Evolutionary conservation across 2,329 filamentous ascomycete genomes (phyloP).

Genomic region (Aspergillus neoniger): DNA sequence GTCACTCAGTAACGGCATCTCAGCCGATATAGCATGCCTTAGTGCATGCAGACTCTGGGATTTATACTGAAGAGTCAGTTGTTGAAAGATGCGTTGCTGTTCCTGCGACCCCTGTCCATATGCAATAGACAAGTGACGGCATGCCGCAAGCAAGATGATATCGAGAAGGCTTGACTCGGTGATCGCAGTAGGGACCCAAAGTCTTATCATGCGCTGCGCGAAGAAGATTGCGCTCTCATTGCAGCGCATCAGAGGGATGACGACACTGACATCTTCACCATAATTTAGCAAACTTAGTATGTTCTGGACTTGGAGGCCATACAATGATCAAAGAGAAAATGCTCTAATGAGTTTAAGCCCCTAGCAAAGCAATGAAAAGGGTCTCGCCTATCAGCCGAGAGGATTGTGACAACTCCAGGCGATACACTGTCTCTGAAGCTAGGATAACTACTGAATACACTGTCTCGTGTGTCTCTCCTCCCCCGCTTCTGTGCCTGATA

Average conservation of each 20-base stretch:
- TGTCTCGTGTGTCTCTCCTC: neutral
- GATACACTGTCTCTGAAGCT: too few species aligned
- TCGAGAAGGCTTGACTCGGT: conserved; percentile 18
- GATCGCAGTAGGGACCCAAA: conserved; percentile 18
- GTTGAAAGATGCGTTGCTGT: neutral
- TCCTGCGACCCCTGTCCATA: conserved; percentile 2
- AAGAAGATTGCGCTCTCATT: conserved; percentile 6
- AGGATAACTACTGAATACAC: neutral
- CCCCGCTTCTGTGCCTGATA: conserved; percentile 21
- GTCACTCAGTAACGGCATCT: conserved; percentile 19
- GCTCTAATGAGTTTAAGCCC: conserved; percentile 14
- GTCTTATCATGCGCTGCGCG: conserved; percentile 2
- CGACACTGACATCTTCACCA: neutral
- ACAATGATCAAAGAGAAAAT: conserved; percentile 26
- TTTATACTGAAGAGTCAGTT: conserved; percentile 12
- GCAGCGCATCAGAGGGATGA: conserved; percentile 14
- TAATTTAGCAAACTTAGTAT: neutral
- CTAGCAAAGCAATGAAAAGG: conserved; percentile 20
- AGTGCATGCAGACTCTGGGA: conserved; percentile 4
- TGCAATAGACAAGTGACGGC: conserved; percentile 16
- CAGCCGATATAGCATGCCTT: conserved; percentile 1
- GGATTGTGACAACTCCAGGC: neutral
- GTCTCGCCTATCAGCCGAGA: conserved; percentile 16
- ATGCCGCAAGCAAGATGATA: conserved; percentile 19
- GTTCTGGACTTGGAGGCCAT: neutral